A percentile compares a stretch with the other conserved stretches of the same genome.
Conservation (phyloP, 78 protist genomes). For the Planoprotostelium fungivorum region DNA sequence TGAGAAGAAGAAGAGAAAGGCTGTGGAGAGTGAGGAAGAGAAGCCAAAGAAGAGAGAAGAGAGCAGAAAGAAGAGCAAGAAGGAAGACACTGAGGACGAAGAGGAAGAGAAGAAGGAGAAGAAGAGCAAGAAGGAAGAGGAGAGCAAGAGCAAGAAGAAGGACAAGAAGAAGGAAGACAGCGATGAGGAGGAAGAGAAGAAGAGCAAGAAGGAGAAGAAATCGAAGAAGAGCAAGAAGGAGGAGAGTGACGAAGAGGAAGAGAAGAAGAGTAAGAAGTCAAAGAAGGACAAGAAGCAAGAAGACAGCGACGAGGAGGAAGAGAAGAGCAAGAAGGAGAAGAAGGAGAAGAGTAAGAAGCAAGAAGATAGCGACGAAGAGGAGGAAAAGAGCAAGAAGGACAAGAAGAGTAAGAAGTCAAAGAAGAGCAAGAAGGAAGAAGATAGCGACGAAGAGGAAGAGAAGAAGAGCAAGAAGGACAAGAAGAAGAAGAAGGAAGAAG, state of each 20-base stretch:
- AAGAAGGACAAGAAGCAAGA: background rate
- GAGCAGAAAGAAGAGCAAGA: constrained; percentile 3
- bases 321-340: background rate
- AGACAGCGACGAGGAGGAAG: background rate
- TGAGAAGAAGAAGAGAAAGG: background rate
- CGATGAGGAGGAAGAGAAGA: background rate
- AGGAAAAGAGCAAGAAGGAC: background rate
- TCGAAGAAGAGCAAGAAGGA: background rate
- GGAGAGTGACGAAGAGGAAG: background rate
- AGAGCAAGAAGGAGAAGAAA: background rate
- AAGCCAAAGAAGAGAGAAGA: constrained; percentile 6
- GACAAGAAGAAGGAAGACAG: background rate
- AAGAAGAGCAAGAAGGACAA: background rate
- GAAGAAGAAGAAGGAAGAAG: background rate
- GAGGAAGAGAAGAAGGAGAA: constrained; percentile 12
- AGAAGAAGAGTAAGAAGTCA: background rate
- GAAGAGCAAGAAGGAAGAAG: constrained; percentile 3
- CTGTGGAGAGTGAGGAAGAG: background rate
- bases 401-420: background rate
- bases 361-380: background rate
- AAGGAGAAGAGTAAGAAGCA: background rate
- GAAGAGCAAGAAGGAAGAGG: background rate
- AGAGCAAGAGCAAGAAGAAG: background rate
- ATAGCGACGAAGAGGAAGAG: background rate
- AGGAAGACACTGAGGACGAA: background rate